A percentile compares a stretch with the other conserved stretches of the same genome.
Evolutionary conservation across 2,329 filamentous ascomycete genomes (phyloP).

Genomic region (Colletotrichum siamense): DNA sequence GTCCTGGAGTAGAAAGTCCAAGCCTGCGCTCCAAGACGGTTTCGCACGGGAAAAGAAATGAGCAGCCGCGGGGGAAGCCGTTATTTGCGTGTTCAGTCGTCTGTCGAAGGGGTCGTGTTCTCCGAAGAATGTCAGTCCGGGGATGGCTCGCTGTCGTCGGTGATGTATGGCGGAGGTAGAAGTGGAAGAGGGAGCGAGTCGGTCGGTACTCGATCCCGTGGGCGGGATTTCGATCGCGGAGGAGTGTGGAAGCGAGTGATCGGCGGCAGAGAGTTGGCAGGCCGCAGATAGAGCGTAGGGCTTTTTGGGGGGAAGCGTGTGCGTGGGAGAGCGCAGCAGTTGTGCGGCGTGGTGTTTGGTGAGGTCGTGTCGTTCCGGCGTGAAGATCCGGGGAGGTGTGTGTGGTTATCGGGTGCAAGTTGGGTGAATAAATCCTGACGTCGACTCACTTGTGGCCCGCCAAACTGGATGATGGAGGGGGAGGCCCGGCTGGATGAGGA

Average conservation of each 20-base stretch:
- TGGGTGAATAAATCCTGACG: constrained; percentile 13
- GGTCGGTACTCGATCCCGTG: constrained; percentile 1
- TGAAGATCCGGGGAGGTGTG: not conserved
- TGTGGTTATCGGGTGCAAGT: constrained; percentile 1
- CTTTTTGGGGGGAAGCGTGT: not conserved
- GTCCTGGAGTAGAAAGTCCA: constrained; percentile 9
- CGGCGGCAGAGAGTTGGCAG: not conserved
- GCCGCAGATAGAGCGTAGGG: not conserved
- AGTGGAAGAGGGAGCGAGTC: not conserved
- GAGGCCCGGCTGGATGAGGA: not conserved
- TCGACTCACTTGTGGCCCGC: constrained; percentile 12
- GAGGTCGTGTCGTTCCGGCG: not conserved
- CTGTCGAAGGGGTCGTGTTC: not conserved
- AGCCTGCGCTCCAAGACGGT: constrained; percentile 8
- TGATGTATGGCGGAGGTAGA: not conserved
- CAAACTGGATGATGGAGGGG: constrained; percentile 12
- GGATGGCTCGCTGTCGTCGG: not conserved
- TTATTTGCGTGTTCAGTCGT: not conserved
- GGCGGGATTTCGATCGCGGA: constrained; percentile 9
- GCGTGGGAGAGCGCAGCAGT: not conserved
- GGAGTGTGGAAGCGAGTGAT: not conserved
- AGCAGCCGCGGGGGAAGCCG: not conserved
- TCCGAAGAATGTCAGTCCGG: not conserved
- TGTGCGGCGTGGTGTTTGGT: not conserved
- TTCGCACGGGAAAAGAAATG: constrained; percentile 9